Percentiles rank a stretch among this genome's conserved stretches.
phyloP scores from a whole-genome alignment of 2,329 filamentous ascomycete species.

The Davidsoniella virescens region DNA sequence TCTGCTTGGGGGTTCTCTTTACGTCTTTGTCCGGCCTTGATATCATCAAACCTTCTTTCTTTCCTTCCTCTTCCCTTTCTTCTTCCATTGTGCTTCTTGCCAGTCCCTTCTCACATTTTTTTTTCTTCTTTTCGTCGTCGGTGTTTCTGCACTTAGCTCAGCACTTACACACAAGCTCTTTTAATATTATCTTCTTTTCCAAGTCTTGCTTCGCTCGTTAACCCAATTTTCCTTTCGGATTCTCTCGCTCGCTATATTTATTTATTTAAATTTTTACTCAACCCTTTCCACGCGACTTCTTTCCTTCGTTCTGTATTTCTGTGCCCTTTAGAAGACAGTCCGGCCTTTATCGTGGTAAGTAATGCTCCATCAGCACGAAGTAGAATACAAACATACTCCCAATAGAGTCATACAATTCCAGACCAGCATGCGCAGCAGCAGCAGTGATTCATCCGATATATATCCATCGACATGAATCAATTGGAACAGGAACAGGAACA shows the following conservation, averaged over 20 bases:
- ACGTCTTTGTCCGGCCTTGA: neutral
- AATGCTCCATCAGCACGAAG: neutral
- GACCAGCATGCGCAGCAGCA: neutral
- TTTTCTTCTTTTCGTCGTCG: conserved; percentile 8
- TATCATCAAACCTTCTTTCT: conserved; percentile 10
- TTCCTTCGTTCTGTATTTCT: neutral
- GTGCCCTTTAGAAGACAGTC: neutral
- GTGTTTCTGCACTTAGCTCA: conserved; percentile 7
- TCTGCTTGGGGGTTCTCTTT: neutral
- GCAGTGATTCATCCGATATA: too few species aligned
- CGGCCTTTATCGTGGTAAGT: conserved; percentile 4
- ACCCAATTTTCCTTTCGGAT: conserved; percentile 1
- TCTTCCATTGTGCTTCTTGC: conserved; percentile 3
- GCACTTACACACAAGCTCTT: conserved; percentile 4
- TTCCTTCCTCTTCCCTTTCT: conserved; percentile 4
- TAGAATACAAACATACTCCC: neutral
- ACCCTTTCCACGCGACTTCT: neutral
- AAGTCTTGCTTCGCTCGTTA: conserved; percentile 13
- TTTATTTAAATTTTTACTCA: neutral
- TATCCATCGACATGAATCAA: neutral
- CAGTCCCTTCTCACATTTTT: neutral
- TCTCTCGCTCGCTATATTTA: conserved; percentile 1
- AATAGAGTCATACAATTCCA: neutral
- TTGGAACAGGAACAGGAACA: neutral
- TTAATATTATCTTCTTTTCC: conserved; percentile 11